Base-by-base conservation (phyloP, 331 rosid species). In the Acacia concinna region DNA sequence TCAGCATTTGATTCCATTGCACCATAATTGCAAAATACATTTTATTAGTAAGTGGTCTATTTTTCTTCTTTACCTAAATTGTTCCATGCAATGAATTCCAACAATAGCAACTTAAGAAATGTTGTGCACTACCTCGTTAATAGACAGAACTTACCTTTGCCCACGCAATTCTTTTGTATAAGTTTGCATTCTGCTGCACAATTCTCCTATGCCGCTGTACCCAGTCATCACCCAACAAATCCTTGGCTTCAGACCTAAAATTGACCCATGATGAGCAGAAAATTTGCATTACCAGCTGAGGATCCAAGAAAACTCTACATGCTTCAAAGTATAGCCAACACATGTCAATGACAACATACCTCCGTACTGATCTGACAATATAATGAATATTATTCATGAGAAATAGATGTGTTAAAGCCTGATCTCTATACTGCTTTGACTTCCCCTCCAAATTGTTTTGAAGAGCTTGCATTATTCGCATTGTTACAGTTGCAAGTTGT, bases 311-410 rank as follows among this genome's bases (percentile, higher is more conserved):
- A 66, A 40, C 32, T 73, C 28, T 40, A 78, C 35, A 78, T 31
- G 79, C 66, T 65, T 76, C 68, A 25, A 77, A 62, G 51, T 28
- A 77, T 25, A 64, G 63, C 28, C 59, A 27, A 67, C 10, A 41
- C 20, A 43, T 74, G 46, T 35, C 6, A 5, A 79, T 74, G 6
- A 79, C 66, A 79, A 84, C 84, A 71, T 86, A 91, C 99, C 98
- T 90, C 41, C 98, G 92, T 63, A 96, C 99, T 8, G 99, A 96
- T 93, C 98, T 83, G 85, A 96, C 99, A 78, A 95, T 95, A 76
- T 95, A 93, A 80, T 95, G 99, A 85, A 95, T 93, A 85, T 93
- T 93, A 87, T 95, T 96, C 99, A 96, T 96, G 82, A 96, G 98
- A 81, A 96, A 96, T 74, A 96, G 86, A 84, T 93, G 97, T 30